Evolutionary conservation across 1,139 yeast genomes (phyloP).

Genomic region (Yamadazyma mexicana): DNA sequence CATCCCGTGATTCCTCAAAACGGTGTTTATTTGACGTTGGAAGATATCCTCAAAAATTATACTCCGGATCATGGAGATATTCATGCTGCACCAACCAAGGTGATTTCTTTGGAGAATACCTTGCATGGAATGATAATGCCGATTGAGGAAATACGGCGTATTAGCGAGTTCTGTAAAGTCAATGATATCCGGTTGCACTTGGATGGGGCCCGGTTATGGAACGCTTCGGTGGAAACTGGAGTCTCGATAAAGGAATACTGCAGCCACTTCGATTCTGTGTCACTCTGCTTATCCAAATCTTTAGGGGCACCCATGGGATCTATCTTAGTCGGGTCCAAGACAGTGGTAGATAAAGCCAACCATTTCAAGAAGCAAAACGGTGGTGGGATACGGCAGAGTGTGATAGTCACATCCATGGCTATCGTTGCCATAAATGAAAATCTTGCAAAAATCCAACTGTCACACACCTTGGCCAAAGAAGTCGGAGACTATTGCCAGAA

Average conservation of each 20-base stretch:
- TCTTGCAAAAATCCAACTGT: constrained; percentile 39
- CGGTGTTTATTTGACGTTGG: constrained; percentile 38
- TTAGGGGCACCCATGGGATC: constrained; percentile 96
- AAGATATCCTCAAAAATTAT: constrained; percentile 35
- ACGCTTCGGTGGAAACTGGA: constrained; percentile 78
- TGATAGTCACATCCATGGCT: constrained; percentile 76
- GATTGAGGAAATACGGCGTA: constrained; percentile 71
- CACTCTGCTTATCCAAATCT: constrained; percentile 86
- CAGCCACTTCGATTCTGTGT: constrained; percentile 79
- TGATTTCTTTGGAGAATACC: constrained; percentile 86
- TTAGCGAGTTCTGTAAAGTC: constrained; percentile 68
- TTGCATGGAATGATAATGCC: constrained; percentile 83
- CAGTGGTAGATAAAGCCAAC: constrained; percentile 68
- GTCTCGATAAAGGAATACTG: constrained; percentile 72
- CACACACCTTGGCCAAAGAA: constrained; percentile 54
- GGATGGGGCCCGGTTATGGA: constrained; percentile 97
- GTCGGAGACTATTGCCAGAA: constrained; percentile 47
- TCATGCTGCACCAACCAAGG: constrained; percentile 86
- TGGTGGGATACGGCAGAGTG: constrained; percentile 92
- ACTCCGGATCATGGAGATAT: constrained; percentile 72
- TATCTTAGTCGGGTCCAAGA: constrained; percentile 68
- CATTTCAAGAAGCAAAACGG: constrained; percentile 94
- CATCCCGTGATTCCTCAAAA: constrained; percentile 41
- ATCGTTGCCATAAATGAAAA: constrained; percentile 42
- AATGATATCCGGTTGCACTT: constrained; percentile 71